Base-by-base conservation (phyloP, 1,284 basidiomycete genomes). In the Fomitopsis palustris region DNA sequence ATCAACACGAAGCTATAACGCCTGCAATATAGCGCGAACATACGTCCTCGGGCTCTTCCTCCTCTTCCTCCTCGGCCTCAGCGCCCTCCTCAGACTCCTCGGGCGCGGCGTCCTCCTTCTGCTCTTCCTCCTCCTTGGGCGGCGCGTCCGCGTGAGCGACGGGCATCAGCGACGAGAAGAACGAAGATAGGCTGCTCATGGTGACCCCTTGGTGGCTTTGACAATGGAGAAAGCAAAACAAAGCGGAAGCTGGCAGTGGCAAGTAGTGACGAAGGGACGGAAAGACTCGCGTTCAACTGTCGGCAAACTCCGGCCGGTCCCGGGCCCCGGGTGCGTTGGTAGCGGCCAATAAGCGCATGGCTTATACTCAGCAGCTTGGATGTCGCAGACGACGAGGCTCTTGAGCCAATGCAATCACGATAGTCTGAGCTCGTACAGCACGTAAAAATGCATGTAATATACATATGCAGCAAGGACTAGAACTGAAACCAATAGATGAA, bases 11-110 rank as follows among this genome's bases (percentile, higher is more conserved):
- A 37, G 45, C 17, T 35, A 25, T 19, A 21, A 19, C 8, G n/a
- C 25, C 16, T 19, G 29, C 12, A 42, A 23, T 2, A 16, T 42
- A 8, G 53, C 21, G 17, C 35, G 54, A 41, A 35, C 89, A 71
- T 69, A 93, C 92, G 72, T 94, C 91, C 64, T 91, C 90, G 65
- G 92, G 91, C 66, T 74, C 75, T 42, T 74, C 78, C 62, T 76
- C 78, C 27, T 90, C 89, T 66, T 92, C 91, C 64, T 92, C 90
- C 65, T 73, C 75, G 39, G 72, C 78, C 62, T 75, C 78, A 54
- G 77, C 77, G 58, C 70, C 72, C 58, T 72, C 70, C 58, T 76
- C 72, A 58, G 75, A 51, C 55, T 73, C 72, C 55, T 70, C 67
- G 55, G 69, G 70, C 55, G 77, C 70, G 61, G 71, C 59, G 59